These are phyloP conservation scores for Limtongia smithiae DNA, from an alignment of 805 yeast species.

Conservation along the genomic window DNA sequence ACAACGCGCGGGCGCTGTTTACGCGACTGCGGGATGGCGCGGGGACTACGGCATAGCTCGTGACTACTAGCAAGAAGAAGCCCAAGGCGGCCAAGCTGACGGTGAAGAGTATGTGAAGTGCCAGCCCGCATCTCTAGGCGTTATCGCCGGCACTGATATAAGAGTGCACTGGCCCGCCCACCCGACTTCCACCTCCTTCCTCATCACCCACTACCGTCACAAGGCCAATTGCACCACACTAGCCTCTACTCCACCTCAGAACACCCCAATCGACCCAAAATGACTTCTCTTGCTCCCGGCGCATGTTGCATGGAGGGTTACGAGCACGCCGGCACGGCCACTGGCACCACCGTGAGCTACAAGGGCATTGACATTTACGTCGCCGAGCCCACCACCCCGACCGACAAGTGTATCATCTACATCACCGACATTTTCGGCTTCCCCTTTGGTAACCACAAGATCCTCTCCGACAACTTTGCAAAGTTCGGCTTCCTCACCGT, in stretches of 20 bases:
- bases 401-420: slow-evolving; percentile 52
- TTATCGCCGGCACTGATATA: no score
- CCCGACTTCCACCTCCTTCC: neutral
- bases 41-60: no score
- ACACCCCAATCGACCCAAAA: slow-evolving; percentile 11
- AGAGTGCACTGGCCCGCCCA: no score
- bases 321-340: slow-evolving; percentile 25
- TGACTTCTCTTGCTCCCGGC: slow-evolving; percentile 38
- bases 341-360: slow-evolving; percentile 7
- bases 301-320: slow-evolving; percentile 38
- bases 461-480: slow-evolving; percentile 45
- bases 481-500: slow-evolving; percentile 52
- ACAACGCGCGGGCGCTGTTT: no score
- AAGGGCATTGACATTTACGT: slow-evolving; percentile 39
- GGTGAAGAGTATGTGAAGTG: no score
- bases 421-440: slow-evolving; percentile 64
- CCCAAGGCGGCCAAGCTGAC: no score
- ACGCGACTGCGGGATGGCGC: no score
- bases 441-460: slow-evolving; percentile 47
- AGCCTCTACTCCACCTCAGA: neutral
- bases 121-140: no score
- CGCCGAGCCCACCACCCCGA: slow-evolving; percentile 30
- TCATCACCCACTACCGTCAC: neutral
- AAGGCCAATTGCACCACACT: neutral
- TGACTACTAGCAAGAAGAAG: no score